phyloP scores from a whole-genome alignment of 208 protist species.

The Endotrypanum monterogeii region DNA sequence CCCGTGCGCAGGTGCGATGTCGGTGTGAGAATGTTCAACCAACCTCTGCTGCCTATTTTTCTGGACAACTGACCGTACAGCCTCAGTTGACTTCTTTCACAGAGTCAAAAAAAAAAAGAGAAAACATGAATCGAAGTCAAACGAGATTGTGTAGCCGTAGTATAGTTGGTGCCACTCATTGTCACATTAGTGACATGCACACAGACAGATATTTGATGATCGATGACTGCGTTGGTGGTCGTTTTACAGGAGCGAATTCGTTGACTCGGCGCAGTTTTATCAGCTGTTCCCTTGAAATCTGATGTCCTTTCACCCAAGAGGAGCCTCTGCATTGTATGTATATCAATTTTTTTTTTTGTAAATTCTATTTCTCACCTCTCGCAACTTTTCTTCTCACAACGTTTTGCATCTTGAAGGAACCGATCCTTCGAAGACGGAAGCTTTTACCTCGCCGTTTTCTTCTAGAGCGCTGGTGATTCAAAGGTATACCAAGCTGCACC shows the following conservation, averaged over 20 bases:
- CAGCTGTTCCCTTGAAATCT: not conserved
- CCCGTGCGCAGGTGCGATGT: not conserved
- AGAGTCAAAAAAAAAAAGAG: not conserved
- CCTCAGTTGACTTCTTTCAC: not conserved
- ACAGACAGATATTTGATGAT: not conserved
- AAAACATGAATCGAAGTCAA: not conserved
- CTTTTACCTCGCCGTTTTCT: not conserved
- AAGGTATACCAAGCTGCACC: not conserved
- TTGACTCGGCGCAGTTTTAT: not conserved
- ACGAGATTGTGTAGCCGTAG: not conserved
- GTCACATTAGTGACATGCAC: too few species aligned
- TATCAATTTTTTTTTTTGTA: constrained; percentile 2
- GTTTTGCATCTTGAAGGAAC: not conserved
- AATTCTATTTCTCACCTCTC: not conserved
- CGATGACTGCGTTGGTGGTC: not conserved
- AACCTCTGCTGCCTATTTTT: not conserved
- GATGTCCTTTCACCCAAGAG: not conserved
- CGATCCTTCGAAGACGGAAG: not conserved
- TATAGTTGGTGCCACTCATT: not conserved
- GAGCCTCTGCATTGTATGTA: not conserved
- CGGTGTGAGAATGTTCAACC: not conserved
- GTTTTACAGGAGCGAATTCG: not conserved
- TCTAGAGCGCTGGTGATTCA: not conserved
- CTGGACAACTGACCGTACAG: not conserved
- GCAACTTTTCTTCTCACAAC: not conserved